Evolutionary conservation across 306 rosid genomes (phyloP).

Genomic region (Acacia melanoxylon): DNA sequence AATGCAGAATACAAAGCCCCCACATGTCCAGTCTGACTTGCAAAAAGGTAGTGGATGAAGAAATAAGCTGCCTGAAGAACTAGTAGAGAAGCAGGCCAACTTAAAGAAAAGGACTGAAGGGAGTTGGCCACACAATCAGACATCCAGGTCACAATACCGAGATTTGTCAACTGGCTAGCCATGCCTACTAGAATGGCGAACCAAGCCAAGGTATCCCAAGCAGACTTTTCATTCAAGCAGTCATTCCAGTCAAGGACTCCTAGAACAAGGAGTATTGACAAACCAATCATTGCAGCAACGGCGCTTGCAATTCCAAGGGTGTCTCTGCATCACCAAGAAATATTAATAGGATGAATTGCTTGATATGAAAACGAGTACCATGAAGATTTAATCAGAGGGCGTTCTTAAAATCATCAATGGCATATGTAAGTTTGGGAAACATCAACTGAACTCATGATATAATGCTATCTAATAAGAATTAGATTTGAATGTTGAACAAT

Average conservation of each 20-base stretch:
- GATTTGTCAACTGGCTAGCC: constrained; percentile 91
- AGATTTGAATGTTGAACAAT: background rate
- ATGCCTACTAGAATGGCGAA: constrained; percentile 90
- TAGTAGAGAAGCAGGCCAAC: constrained; percentile 82
- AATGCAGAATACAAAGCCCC: constrained; percentile 92
- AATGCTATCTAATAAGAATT: background rate
- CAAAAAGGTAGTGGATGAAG: constrained; percentile 92
- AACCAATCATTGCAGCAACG: constrained; percentile 93
- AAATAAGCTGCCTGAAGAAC: constrained; percentile 91
- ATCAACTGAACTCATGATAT: background rate
- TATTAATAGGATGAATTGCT: background rate
- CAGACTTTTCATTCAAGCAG: constrained; percentile 84
- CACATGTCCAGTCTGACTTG: constrained; percentile 96
- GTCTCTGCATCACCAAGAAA: constrained; percentile 57
- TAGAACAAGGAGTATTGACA: constrained; percentile 70
- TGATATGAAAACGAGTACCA: constrained; percentile 12
- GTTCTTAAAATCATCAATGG: constrained; percentile 1
- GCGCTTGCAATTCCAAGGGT: constrained; percentile 71
- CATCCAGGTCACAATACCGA: constrained; percentile 88
- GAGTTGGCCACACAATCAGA: constrained; percentile 62
- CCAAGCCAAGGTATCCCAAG: constrained; percentile 99
- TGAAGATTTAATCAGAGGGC: constrained; percentile 9
- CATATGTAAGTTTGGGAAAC: constrained; percentile 7
- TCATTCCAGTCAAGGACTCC: constrained; percentile 97
- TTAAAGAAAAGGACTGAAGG: constrained; percentile 65